A percentile compares a stretch with the other conserved stretches of the same genome.
Conservation (phyloP, 2,329 filamentous ascomycete species). For the Fusarium agapanthi region DNA sequence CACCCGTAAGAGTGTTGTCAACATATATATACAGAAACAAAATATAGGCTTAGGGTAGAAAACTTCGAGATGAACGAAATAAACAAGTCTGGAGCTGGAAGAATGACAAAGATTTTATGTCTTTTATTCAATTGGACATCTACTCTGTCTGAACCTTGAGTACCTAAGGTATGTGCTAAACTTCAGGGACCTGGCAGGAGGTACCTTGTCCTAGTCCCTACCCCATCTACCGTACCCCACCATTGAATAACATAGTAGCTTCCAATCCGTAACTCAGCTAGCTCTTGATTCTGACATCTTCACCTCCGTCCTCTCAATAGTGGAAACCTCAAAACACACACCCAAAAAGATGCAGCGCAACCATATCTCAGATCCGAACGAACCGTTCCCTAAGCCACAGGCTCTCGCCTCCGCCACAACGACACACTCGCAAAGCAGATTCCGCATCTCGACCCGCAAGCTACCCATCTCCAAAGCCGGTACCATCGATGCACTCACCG, state of each 20-base stretch:
- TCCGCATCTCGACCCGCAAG: slow-evolving; percentile 84
- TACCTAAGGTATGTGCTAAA: too few relatives aligned
- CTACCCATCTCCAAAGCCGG: slow-evolving; percentile 92
- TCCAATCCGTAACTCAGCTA: neutral
- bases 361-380: slow-evolving; percentile 53
- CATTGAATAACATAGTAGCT: neutral
- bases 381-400: slow-evolving; percentile 63
- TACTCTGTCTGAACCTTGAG: too few relatives aligned
- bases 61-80: too few relatives aligned
- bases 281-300: neutral
- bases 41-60: too few relatives aligned
- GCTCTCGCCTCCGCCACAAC: slow-evolving; percentile 63
- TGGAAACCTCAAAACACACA: neutral
- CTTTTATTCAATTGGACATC: too few relatives aligned
- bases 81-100: too few relatives aligned
- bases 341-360: slow-evolving; percentile 46
- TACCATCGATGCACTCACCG: slow-evolving; percentile 86
- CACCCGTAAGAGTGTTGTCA: too few relatives aligned
- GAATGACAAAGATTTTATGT: too few relatives aligned
- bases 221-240: neutral
- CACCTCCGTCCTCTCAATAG: neutral
- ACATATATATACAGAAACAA: too few relatives aligned
- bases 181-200: neutral
- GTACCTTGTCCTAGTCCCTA: slow-evolving; percentile 1
- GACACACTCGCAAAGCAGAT: slow-evolving; percentile 68